Evolutionary conservation across 306 rosid genomes (phyloP).

Genomic region (Vigna trinervia): DNA sequence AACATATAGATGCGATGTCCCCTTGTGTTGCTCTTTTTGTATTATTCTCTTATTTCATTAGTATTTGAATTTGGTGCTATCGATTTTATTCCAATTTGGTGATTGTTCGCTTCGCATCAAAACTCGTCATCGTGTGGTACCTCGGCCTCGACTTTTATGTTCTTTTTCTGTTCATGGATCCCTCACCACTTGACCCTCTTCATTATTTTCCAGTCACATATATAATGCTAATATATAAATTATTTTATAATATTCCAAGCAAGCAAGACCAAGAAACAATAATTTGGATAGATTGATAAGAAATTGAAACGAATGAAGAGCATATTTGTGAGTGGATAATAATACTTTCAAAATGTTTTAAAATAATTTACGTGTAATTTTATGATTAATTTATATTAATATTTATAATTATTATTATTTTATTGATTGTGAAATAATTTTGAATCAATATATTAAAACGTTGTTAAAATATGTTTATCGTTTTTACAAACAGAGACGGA

Average conservation of each 20-base stretch:
- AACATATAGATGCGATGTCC: not conserved
- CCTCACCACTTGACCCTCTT: slow-evolving; percentile 7
- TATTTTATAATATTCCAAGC: no score
- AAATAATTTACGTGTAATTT: no score
- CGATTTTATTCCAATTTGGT: slow-evolving; percentile 29
- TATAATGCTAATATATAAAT: no score
- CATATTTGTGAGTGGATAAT: not conserved
- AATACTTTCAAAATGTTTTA: no score
- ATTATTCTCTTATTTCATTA: not conserved
- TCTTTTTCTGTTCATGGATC: slow-evolving; percentile 17
- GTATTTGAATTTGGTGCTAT: not conserved
- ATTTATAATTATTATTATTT: no score
- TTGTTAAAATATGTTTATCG: no score
- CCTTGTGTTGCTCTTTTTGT: not conserved
- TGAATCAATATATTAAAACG: no score
- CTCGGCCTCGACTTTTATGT: not conserved
- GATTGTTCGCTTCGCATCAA: not conserved
- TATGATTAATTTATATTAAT: no score
- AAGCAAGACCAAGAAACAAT: not conserved
- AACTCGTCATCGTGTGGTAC: slow-evolving; percentile 1
- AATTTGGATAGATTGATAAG: no score
- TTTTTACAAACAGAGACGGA: not conserved
- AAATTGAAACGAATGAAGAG: no score
- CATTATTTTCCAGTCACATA: not conserved
- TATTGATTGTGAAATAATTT: no score